These are phyloP conservation scores for Hyaloscypha bicolor DNA, from an alignment of 495 filamentous ascomycete genomes.

Conservation along the genomic window DNA sequence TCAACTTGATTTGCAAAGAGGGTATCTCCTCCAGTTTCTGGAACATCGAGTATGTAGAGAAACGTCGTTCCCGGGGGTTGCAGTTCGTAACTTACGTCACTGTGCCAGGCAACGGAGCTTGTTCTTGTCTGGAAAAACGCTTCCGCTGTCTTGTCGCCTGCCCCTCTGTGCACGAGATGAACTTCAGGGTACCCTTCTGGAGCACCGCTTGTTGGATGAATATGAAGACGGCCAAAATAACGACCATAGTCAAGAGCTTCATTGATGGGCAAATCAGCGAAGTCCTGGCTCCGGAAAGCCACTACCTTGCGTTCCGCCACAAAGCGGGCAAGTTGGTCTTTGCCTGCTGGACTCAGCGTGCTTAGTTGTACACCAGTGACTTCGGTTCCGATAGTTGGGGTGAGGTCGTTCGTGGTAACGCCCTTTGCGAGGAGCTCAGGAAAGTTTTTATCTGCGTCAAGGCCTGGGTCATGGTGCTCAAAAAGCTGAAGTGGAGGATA, in stretches of 20 bases:
- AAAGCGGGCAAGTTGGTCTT: conserved; percentile 79
- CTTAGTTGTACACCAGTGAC: conserved; percentile 76
- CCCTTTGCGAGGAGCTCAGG: conserved; percentile 63
- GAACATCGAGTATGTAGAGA: conserved; percentile 75
- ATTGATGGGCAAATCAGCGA: conserved; percentile 72
- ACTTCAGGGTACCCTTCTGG: conserved; percentile 73
- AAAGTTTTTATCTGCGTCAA: conserved; percentile 67
- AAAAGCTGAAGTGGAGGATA: conserved; percentile 71
- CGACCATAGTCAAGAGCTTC: conserved; percentile 69
- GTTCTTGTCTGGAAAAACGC: conserved; percentile 64
- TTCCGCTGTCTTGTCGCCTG: conserved; percentile 58
- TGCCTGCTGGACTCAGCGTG: conserved; percentile 64
- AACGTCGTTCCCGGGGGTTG: conserved; percentile 89
- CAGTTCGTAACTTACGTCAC: conserved; percentile 78
- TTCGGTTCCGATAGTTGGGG: conserved; percentile 75
- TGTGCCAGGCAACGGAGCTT: conserved; percentile 77
- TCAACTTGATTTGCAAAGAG: conserved; percentile 71
- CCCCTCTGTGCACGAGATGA: conserved; percentile 77
- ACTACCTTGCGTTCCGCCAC: conserved; percentile 81
- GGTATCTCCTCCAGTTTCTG: conserved; percentile 79
- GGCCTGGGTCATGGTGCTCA: conserved; percentile 71
- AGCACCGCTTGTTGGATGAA: conserved; percentile 76
- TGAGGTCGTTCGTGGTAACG: conserved; percentile 58
- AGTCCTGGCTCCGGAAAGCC: conserved; percentile 78
- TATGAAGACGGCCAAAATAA: conserved; percentile 84